Evolutionary conservation across 805 yeast genomes (phyloP).

Genomic region (Alloascoidea africana): DNA sequence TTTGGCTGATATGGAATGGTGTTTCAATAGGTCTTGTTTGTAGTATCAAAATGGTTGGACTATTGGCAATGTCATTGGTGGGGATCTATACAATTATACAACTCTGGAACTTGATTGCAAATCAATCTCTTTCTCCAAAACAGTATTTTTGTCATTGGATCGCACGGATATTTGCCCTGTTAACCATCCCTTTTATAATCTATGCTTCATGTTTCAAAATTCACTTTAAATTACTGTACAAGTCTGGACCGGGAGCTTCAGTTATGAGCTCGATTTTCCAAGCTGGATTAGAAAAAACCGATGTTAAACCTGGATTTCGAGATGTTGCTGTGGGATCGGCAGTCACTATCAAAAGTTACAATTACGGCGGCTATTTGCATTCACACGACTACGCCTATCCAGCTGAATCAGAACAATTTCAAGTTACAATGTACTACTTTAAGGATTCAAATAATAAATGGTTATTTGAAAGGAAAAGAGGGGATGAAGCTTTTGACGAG

Average conservation of each 20-base stretch:
- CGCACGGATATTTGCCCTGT: conserved; percentile 46
- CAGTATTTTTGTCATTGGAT: conserved; percentile 58
- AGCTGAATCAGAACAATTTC: conserved; percentile 85
- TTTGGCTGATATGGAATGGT: conserved; percentile 80
- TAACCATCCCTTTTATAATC: conserved; percentile 54
- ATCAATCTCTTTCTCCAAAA: conserved; percentile 32
- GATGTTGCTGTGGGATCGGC: conserved; percentile 47
- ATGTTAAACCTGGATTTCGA: conserved; percentile 51
- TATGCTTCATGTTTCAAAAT: conserved; percentile 63
- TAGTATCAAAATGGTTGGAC: conserved; percentile 94
- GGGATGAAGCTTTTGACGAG: conserved; percentile 21
- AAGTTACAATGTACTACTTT: conserved; percentile 82
- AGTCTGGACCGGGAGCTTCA: conserved; percentile 88
- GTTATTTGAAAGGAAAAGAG: too few relatives aligned
- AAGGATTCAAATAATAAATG: conserved; percentile 83
- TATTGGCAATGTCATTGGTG: conserved; percentile 73
- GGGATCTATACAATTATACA: conserved; percentile 86
- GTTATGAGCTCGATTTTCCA: conserved; percentile 84
- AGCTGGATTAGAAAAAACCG: conserved; percentile 60
- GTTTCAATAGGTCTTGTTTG: conserved; percentile 77
- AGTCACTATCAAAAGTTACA: conserved; percentile 55
- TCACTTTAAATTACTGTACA: conserved; percentile 62
- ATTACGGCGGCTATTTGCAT: conserved; percentile 63
- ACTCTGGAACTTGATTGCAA: conserved; percentile 75
- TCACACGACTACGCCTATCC: conserved; percentile 83